phyloP scores from a whole-genome alignment of 768 basidiomycete species.

The Mycena alexandri region DNA sequence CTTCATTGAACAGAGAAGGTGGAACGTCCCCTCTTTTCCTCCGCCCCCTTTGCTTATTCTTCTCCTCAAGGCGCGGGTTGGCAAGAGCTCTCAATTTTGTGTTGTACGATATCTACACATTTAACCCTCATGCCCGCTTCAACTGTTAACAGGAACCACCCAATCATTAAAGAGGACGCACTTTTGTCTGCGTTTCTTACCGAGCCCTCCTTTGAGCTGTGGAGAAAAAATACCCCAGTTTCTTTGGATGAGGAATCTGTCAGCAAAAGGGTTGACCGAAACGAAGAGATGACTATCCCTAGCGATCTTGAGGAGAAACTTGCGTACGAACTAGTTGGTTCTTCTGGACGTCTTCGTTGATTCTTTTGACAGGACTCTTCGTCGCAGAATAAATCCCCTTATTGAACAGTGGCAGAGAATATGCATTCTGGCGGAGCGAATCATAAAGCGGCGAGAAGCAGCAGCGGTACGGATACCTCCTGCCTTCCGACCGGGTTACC shows the following conservation, averaged over 20 bases:
- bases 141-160: conserved; percentile 79
- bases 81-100: conserved; percentile 84
- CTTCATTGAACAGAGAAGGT: conserved; percentile 94
- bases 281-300: conserved; percentile 94
- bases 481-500: conserved; percentile 71
- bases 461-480: conserved; percentile 86
- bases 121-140: neutral
- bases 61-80: conserved; percentile 75
- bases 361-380: conserved; percentile 68
- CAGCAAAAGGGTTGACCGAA: conserved; percentile 80
- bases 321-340: conserved; percentile 57
- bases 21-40: conserved; percentile 16
- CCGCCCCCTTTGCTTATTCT: conserved; percentile 13
- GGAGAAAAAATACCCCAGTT: conserved; percentile 84
- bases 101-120: conserved; percentile 59
- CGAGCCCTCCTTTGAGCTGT: conserved; percentile 86
- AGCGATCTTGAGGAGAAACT: conserved; percentile 94
- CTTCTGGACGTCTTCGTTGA: neutral
- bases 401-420: conserved; percentile 95
- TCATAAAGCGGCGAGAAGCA: conserved; percentile 91
- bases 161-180: conserved; percentile 89
- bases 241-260: conserved; percentile 90
- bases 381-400: conserved; percentile 77
- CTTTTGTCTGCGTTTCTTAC: conserved; percentile 84
- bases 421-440: conserved; percentile 87